A percentile compares a stretch with the other conserved stretches of the same genome.
Evolutionary conservation across 192 early-diverging fungal species (phyloP).

Genomic region (Kappamyces sp.): DNA sequence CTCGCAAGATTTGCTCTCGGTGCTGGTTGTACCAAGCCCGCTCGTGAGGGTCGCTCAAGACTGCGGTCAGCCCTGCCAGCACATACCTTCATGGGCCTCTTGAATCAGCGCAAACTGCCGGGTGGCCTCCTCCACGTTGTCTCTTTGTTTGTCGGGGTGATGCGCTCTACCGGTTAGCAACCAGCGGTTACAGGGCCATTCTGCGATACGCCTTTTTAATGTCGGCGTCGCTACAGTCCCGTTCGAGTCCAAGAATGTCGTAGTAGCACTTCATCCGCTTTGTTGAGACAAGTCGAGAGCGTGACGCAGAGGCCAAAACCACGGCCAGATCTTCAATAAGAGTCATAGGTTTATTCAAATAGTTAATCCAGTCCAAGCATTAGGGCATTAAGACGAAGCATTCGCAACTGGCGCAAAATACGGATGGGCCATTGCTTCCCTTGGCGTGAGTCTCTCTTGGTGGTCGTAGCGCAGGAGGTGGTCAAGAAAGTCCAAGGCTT

Average conservation of each 20-base stretch:
- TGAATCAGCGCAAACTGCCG: constrained; percentile 82
- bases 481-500: constrained; percentile 87
- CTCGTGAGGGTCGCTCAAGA: constrained; percentile 86
- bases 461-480: constrained; percentile 89
- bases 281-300: neutral
- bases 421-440: constrained; percentile 84
- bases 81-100: constrained; percentile 72
- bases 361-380: no score
- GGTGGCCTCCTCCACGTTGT: constrained; percentile 79
- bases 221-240: constrained; percentile 57
- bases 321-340: no score
- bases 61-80: constrained; percentile 9
- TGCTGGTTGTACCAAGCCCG: constrained; percentile 70
- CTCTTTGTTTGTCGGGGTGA: constrained; percentile 80
- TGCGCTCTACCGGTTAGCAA: constrained; percentile 8
- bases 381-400: no score
- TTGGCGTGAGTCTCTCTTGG: constrained; percentile 77
- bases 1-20: neutral
- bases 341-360: no score
- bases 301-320: neutral
- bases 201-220: constrained; percentile 28
- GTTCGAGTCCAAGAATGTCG: constrained; percentile 63
- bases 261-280: constrained; percentile 7
- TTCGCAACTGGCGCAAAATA: constrained; percentile 63
- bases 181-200: constrained; percentile 34